Evolutionary conservation across 2,329 filamentous ascomycete species (phyloP).

Genomic region (Sclerotinia nivalis): DNA sequence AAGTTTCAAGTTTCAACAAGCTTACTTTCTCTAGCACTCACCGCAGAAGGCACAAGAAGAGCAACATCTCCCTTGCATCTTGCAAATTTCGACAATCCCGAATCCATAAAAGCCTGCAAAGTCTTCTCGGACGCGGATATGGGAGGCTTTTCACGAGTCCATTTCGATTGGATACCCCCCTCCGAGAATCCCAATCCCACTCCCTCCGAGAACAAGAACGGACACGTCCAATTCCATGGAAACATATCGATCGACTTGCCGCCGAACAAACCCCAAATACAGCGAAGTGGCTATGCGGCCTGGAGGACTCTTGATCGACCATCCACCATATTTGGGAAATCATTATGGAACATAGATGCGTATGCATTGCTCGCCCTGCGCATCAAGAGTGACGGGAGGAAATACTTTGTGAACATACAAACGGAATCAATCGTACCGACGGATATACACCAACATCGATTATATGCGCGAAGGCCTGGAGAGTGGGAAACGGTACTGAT

Average conservation of each 20-base stretch:
- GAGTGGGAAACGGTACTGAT: slow-evolving; percentile 96
- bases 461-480: slow-evolving; percentile 76
- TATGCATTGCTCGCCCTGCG: slow-evolving; percentile 86
- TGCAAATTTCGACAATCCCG: slow-evolving; percentile 59
- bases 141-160: slow-evolving; percentile 77
- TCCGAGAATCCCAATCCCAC: slow-evolving; percentile 26
- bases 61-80: slow-evolving; percentile 65
- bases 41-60: slow-evolving; percentile 66
- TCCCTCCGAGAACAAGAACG: slow-evolving; percentile 41
- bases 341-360: slow-evolving; percentile 85
- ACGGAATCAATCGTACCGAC: slow-evolving; percentile 91
- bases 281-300: slow-evolving; percentile 83
- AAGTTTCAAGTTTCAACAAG: slow-evolving; percentile 26
- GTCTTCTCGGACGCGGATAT: slow-evolving; percentile 85
- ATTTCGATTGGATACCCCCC: slow-evolving; percentile 56
- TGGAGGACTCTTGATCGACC: slow-evolving; percentile 81
- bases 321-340: slow-evolving; percentile 79
- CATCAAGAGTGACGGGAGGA: slow-evolving; percentile 84
- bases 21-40: slow-evolving; percentile 55
- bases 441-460: slow-evolving; percentile 92
- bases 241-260: slow-evolving; percentile 85
- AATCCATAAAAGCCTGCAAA: slow-evolving; percentile 59
- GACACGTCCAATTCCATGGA: slow-evolving; percentile 82
- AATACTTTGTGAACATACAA: slow-evolving; percentile 94
- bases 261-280: slow-evolving; percentile 67